Conservation (phyloP, 1,139 yeast species). For the Sporopachydermia cereana region DNA sequence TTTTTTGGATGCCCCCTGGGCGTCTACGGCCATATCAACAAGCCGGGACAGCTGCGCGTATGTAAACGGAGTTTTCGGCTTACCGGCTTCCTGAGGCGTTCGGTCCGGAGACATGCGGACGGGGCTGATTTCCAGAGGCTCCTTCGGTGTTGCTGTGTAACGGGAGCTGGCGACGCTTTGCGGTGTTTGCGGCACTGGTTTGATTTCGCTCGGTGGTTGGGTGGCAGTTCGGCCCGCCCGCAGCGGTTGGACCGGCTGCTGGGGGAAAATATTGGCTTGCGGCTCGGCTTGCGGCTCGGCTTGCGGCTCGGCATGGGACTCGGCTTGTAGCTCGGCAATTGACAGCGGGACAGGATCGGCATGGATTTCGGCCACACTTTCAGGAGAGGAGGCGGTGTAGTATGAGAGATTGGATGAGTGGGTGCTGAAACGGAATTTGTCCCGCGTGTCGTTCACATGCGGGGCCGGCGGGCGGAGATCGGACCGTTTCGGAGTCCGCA, state of each 20-base stretch:
- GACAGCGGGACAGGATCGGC: too few species aligned
- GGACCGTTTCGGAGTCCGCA: neutral
- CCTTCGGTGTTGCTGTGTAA: neutral
- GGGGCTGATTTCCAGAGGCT: too few species aligned
- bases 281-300: too few species aligned
- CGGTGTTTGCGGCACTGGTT: constrained; percentile 3
- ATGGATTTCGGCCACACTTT: neutral
- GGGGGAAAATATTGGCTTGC: too few species aligned
- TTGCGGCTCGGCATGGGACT: too few species aligned
- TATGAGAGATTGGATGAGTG: neutral
- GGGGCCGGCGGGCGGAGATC: neutral
- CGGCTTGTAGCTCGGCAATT: too few species aligned
- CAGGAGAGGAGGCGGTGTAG: constrained; percentile 2
- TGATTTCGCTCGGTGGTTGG: too few species aligned
- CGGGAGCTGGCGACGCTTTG: neutral
- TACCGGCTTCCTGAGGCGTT: too few species aligned
- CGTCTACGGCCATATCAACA: neutral
- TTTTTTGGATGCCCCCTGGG: neutral
- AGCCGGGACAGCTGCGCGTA: neutral
- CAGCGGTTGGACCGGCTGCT: too few species aligned
- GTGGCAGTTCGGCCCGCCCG: too few species aligned
- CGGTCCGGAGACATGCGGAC: too few species aligned
- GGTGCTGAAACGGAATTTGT: neutral
- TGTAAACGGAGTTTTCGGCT: constrained; percentile 4
- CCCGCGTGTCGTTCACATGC: neutral